Evolutionary conservation across 129 eudicot genomes (phyloP).

Genomic region (Silybum marianum): DNA sequence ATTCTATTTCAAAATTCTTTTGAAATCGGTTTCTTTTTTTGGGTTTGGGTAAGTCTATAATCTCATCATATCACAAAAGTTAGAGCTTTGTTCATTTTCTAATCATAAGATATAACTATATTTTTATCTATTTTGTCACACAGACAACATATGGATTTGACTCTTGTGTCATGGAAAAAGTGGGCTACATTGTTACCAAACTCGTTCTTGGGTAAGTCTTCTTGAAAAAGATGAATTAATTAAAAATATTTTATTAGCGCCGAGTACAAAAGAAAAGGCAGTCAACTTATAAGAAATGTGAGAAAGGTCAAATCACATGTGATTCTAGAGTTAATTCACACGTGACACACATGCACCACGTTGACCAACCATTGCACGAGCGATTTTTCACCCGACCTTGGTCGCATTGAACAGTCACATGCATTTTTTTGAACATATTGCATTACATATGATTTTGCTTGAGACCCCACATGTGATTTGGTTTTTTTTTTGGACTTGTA

Average conservation of each 20-base stretch:
- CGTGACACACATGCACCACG: too few species aligned
- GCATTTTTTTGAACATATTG: too few species aligned
- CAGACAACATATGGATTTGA: constrained; percentile 66
- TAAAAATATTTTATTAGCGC: background rate
- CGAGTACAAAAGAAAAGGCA: background rate
- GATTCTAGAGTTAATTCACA: too few species aligned
- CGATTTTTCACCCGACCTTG: too few species aligned
- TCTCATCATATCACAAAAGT: too few species aligned
- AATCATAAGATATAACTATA: background rate
- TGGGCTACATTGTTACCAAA: constrained; percentile 66
- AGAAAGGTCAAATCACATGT: too few species aligned
- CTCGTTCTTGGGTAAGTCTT: constrained; percentile 61
- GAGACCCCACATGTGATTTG: background rate
- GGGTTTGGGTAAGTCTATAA: constrained; percentile 65
- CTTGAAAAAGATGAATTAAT: background rate
- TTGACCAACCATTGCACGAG: too few species aligned
- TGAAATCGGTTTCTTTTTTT: constrained; percentile 70
- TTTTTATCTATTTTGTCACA: background rate
- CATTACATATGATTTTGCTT: too few species aligned
- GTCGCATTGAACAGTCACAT: too few species aligned
- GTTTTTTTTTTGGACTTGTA: background rate
- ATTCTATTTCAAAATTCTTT: constrained; percentile 78
- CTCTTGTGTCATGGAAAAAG: constrained; percentile 73
- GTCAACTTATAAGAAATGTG: background rate
- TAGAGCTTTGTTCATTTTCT: background rate